These are phyloP conservation scores for Fermentozyma sake DNA, from an alignment of 1,139 yeast genomes.

Conservation along the genomic window DNA sequence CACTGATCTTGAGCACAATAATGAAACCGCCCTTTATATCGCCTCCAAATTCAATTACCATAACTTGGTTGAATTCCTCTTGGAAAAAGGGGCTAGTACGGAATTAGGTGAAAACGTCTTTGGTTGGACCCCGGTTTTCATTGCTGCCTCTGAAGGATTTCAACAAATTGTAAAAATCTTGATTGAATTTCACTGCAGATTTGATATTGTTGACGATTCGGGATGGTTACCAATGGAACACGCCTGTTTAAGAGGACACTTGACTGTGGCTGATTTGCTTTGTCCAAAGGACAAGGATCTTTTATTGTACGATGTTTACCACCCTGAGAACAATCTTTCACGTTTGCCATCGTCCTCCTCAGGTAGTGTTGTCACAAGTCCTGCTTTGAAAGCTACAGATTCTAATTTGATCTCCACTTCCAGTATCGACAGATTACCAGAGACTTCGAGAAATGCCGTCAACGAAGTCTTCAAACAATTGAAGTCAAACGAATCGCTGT, in stretches of 20 bases:
- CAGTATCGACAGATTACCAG: slow-evolving; percentile 38
- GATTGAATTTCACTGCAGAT: slow-evolving; percentile 49
- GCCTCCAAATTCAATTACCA: slow-evolving; percentile 64
- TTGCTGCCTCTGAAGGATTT: slow-evolving; percentile 86
- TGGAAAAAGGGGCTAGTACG: slow-evolving; percentile 60
- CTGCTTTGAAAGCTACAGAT: slow-evolving; percentile 7
- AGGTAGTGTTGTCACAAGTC: slow-evolving; percentile 6
- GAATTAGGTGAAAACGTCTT: slow-evolving; percentile 75
- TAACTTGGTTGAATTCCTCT: slow-evolving; percentile 52
- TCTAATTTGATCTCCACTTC: slow-evolving; percentile 14
- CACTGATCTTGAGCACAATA: slow-evolving; percentile 52
- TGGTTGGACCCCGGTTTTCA: slow-evolving; percentile 94
- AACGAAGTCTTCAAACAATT: slow-evolving; percentile 40
- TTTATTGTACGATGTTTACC: slow-evolving; percentile 36
- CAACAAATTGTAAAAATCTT: slow-evolving; percentile 53
- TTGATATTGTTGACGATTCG: slow-evolving; percentile 65
- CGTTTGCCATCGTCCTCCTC: slow-evolving; percentile 12
- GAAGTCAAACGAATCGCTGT: slow-evolving; percentile 23
- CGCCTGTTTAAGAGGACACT: slow-evolving; percentile 87
- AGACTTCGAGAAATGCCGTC: slow-evolving; percentile 29
- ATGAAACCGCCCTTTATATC: slow-evolving; percentile 79
- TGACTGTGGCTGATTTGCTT: slow-evolving; percentile 61
- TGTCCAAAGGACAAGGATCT: slow-evolving; percentile 38
- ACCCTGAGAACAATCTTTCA: slow-evolving; percentile 34
- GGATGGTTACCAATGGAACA: slow-evolving; percentile 99